These are phyloP conservation scores for Kockiozyma suomiensis DNA, from an alignment of 805 yeast species.

Conservation along the genomic window DNA sequence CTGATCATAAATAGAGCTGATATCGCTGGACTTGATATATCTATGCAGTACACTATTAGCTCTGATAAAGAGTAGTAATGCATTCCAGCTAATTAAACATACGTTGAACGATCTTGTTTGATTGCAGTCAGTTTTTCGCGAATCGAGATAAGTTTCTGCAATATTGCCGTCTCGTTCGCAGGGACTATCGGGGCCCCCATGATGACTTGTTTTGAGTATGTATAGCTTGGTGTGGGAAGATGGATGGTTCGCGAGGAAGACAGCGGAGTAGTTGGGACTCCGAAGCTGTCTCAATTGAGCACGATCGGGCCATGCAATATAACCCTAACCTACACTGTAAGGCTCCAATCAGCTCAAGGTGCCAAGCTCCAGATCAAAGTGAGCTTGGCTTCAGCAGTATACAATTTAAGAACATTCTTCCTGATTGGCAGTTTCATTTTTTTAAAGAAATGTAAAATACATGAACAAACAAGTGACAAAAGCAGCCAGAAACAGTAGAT, in stretches of 20 bases:
- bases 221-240: neutral
- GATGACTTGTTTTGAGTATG: neutral
- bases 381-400: no score
- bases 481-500: neutral
- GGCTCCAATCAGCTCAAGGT: neutral
- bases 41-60: neutral
- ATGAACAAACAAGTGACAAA: neutral
- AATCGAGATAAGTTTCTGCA: slow-evolving; percentile 38
- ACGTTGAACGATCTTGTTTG: slow-evolving; percentile 43
- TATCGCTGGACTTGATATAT: slow-evolving; percentile 42
- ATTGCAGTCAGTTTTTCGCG: slow-evolving; percentile 39
- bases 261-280: neutral
- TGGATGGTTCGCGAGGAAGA: neutral
- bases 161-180: slow-evolving; percentile 39
- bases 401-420: no score
- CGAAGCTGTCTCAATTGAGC: neutral
- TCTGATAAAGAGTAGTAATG: neutral
- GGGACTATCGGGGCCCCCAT: slow-evolving; percentile 35
- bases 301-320: neutral
- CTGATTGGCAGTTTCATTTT: neutral
- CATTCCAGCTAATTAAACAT: slow-evolving; percentile 14
- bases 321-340: neutral
- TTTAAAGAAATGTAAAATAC: neutral
- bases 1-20: slow-evolving; percentile 38
- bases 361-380: no score